A percentile compares a stretch with the other conserved stretches of the same genome.
Evolutionary conservation across 345 rosid species (phyloP).

Genomic region (Eucalyptus guilfoylei): DNA sequence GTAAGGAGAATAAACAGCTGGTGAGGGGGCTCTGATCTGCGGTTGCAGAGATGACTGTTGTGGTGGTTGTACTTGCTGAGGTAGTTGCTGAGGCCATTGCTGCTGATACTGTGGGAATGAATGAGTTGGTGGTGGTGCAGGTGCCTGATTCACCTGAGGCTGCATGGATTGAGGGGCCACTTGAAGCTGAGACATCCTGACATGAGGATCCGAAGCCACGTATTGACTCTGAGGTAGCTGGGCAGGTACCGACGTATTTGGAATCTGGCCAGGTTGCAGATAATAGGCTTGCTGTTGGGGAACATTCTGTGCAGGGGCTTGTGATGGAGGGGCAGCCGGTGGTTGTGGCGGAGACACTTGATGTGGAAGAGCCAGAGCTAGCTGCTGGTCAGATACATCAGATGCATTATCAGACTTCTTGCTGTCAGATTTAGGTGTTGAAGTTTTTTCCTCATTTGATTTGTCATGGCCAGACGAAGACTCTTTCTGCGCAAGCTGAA

Average conservation of each 20-base stretch:
- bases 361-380: slow-evolving; percentile 88
- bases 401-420: slow-evolving; percentile 45
- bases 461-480: slow-evolving; percentile 62
- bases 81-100: slow-evolving; percentile 60
- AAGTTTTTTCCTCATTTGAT: slow-evolving; percentile 53
- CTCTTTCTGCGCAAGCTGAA: slow-evolving; percentile 85
- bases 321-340: slow-evolving; percentile 28
- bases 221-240: slow-evolving; percentile 50
- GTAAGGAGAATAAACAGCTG: slow-evolving; percentile 54
- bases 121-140: slow-evolving; percentile 19
- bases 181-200: slow-evolving; percentile 51
- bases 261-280: slow-evolving; percentile 43
- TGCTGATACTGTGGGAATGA: slow-evolving; percentile 64
- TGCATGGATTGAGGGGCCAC: slow-evolving; percentile 43
- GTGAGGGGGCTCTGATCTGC: slow-evolving; percentile 56
- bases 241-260: slow-evolving; percentile 27
- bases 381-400: slow-evolving; percentile 65
- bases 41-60: slow-evolving; percentile 46
- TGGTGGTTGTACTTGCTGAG: slow-evolving; percentile 25
- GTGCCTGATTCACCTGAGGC: slow-evolving; percentile 39
- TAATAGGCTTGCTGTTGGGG: slow-evolving; percentile 67
- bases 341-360: slow-evolving; percentile 70
- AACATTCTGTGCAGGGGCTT: slow-evolving; percentile 36
- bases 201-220: slow-evolving; percentile 50
- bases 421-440: slow-evolving; percentile 47